Base-by-base conservation (phyloP, 75 land plant species). In the Selaginella moellendorffii region DNA sequence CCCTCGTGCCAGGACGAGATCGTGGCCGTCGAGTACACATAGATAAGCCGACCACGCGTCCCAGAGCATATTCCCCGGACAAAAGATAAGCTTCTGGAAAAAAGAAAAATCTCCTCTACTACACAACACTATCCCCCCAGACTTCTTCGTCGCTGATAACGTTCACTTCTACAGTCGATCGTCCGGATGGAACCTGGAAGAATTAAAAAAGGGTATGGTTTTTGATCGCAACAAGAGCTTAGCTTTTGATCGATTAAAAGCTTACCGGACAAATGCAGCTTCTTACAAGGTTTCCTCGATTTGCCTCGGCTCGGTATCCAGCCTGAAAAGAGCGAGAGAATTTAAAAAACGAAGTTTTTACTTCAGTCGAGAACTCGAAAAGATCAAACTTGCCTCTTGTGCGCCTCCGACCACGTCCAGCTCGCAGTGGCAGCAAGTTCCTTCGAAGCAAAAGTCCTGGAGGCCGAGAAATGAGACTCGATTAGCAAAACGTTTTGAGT, bases 211-310 rank as follows among this genome's bases (percentile, higher is more conserved):
- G 51, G 18, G 18, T 46, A 46, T 46, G 18, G 51, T 46, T 18
- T 18, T 10, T 2, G 24, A 5, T 2, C 8, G 24, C 2, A 54
- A 2, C 8, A 20, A 18, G 59, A 2, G 59, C n/a, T n/a, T 5
- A 54, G 51, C 66, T 53, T 26, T 64, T 26, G n/a, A 19, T 58
- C 12, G 18, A 17, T 20, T 25, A 30, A 29, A 14, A 23, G 52
- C 68, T 68, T 68, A 76, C 79, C 26, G 79, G 77, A 60, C 79
- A 77, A 22, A 77, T 22, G 59, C 79, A 77, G 79, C 79, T 69
- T 46, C 79, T 64, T 21, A 77, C 61, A 52, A 77, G 68, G 42
- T 54, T 53, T 26, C 65, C 67, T 29, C 56, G 30, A 18, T n/a
- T 31, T 18, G 24, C 54, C 30, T 63, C 72, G 22, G 67, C 76